phyloP scores from a whole-genome alignment of 2,329 filamentous ascomycete species.

The Cercospora canescens region DNA sequence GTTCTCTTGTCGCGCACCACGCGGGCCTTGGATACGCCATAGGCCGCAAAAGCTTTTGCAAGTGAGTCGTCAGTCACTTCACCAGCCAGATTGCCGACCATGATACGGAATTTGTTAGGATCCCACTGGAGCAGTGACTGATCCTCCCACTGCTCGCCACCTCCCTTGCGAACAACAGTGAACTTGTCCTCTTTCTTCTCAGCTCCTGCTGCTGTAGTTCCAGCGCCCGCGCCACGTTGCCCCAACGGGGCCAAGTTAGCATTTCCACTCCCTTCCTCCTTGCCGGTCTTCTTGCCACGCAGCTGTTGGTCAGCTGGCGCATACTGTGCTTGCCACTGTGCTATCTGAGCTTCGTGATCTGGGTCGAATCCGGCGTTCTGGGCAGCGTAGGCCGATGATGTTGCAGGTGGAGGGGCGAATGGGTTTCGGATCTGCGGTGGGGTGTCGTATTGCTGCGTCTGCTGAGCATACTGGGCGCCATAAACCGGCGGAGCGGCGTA shows the following conservation, averaged over 20 bases:
- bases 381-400: slow-evolving; percentile 24
- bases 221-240: slow-evolving; percentile 19
- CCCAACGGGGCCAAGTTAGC: slow-evolving; percentile 21
- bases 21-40: slow-evolving; percentile 89
- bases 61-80: slow-evolving; percentile 97
- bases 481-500: slow-evolving; percentile 27
- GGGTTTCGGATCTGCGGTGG: slow-evolving; percentile 77
- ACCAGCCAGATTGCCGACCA: slow-evolving; percentile 94
- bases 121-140: slow-evolving; percentile 91
- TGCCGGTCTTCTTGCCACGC: slow-evolving; percentile 19
- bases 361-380: slow-evolving; percentile 58
- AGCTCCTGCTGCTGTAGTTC: slow-evolving; percentile 10
- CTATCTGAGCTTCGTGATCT: slow-evolving; percentile 87
- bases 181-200: slow-evolving; percentile 22
- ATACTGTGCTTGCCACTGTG: slow-evolving; percentile 77
- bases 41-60: slow-evolving; percentile 88
- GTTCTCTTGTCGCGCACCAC: slow-evolving; percentile 95
- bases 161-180: slow-evolving; percentile 84
- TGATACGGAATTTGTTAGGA: slow-evolving; percentile 87
- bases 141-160: slow-evolving; percentile 92
- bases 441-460: slow-evolving; percentile 35
- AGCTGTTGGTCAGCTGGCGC: slow-evolving; percentile 24
- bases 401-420: slow-evolving; percentile 60
- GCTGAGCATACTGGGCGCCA: slow-evolving; percentile 31
- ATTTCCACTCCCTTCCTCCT: slow-evolving; percentile 18